These are phyloP conservation scores for Solanum peruvianum DNA, from an alignment of 257 asterid species.

Conservation along the genomic window DNA sequence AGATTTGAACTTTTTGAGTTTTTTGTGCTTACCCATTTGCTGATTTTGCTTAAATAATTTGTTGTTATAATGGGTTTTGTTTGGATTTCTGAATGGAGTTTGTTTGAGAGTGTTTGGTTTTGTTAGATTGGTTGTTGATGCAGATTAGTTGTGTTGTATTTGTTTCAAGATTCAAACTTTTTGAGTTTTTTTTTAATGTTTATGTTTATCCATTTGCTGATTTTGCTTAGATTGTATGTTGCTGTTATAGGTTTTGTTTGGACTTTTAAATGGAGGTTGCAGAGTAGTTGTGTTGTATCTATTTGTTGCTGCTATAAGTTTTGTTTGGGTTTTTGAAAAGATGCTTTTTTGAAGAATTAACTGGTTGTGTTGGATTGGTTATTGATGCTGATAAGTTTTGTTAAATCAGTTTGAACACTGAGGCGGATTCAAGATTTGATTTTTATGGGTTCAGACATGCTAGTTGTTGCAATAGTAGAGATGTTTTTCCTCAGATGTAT, in stretches of 20 bases:
- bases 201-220: not conserved
- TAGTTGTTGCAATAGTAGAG: not conserved
- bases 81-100: not conserved
- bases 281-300: not conserved
- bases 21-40: not conserved
- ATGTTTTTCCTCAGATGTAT: not conserved
- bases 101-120: not conserved
- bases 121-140: not conserved
- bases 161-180: not conserved
- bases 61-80: not conserved
- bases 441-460: not conserved
- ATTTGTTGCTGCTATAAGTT: not conserved
- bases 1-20: not conserved
- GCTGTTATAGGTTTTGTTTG: not conserved
- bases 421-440: not conserved
- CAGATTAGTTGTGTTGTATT: not conserved
- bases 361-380: not conserved
- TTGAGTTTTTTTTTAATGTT: not conserved
- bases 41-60: not conserved
- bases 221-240: not conserved
- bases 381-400: not conserved
- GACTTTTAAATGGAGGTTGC: not conserved
- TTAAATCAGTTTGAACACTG: not conserved
- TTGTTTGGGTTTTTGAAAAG: not conserved
- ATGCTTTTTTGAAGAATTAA: not conserved